Percentiles rank a stretch among this genome's conserved stretches.
These are phyloP conservation scores for Solanum neorickii DNA, from an alignment of 257 asterid genomes.

Conservation along the genomic window DNA sequence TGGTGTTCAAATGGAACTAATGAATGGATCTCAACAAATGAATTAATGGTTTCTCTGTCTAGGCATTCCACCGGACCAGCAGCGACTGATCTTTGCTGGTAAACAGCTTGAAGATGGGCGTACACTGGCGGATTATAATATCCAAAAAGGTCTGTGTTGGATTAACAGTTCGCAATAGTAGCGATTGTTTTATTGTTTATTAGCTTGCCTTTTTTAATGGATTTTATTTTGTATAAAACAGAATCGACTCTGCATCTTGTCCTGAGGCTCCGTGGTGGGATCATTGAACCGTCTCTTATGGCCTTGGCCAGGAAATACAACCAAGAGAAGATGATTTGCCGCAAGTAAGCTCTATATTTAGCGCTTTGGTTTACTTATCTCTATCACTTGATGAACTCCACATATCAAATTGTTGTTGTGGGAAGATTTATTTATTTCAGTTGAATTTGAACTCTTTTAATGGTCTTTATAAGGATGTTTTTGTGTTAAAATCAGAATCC, in stretches of 20 bases:
- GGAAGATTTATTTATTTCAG: neutral
- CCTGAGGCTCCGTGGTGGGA: constrained; percentile 70
- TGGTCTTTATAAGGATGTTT: neutral
- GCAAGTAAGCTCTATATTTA: constrained; percentile 30
- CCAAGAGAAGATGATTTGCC: constrained; percentile 65
- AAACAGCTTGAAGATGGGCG: constrained; percentile 77
- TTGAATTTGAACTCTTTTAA: neutral
- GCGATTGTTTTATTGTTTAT: neutral
- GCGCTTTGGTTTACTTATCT: neutral
- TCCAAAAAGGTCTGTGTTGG: constrained; percentile 34
- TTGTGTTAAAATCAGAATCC: neutral
- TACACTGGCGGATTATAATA: constrained; percentile 57
- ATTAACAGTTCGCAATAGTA: neutral
- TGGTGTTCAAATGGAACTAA: neutral
- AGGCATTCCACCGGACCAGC: constrained; percentile 76
- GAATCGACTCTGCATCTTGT: constrained; percentile 66
- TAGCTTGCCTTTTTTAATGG: neutral
- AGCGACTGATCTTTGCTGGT: constrained; percentile 68
- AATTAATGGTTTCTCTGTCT: neutral
- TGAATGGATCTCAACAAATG: neutral
- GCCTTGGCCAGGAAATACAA: constrained; percentile 59
- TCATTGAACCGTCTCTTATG: constrained; percentile 64
- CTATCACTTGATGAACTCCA: neutral
- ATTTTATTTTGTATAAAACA: constrained; percentile 1
- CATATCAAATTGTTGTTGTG: neutral